These are phyloP conservation scores for Pelargonium citronellum DNA, from an alignment of 441 rosid species.

Conservation along the genomic window DNA sequence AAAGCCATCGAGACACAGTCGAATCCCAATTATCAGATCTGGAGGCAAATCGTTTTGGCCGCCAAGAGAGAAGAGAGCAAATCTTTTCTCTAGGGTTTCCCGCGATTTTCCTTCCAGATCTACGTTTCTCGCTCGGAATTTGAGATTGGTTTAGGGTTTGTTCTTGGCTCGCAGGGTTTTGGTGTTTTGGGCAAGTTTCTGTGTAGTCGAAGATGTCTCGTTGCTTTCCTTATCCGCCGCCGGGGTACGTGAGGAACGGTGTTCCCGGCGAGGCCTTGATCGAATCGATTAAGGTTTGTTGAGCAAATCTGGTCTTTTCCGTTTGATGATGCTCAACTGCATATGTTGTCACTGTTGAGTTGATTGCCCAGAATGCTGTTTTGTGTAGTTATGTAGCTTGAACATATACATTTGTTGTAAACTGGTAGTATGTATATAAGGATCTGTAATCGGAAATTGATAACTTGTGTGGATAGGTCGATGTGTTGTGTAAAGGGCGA, in stretches of 20 bases:
- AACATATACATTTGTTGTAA: not conserved
- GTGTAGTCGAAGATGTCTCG: conserved; percentile 44
- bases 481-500: not conserved
- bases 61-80: not conserved
- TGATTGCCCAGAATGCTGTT: not conserved
- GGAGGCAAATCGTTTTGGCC: not conserved
- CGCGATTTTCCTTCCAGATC: not conserved
- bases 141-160: not conserved
- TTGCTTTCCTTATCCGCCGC: conserved; percentile 52
- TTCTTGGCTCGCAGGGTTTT: not conserved
- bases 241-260: conserved; percentile 33
- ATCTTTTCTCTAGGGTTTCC: not conserved
- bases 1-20: too few relatives aligned
- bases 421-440: not conserved
- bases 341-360: conserved; percentile 12
- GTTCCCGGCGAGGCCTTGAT: conserved; percentile 40
- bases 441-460: not conserved
- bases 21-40: not conserved
- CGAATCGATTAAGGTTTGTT: conserved; percentile 72
- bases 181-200: not conserved
- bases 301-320: conserved; percentile 39
- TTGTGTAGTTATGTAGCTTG: conserved; percentile 5
- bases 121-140: not conserved
- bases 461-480: not conserved
- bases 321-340: conserved; percentile 34